Evolutionary conservation across 2,329 filamentous ascomycete genomes (phyloP), one percentile per base, ranked within the genome.

Genomic region (Pestalotiopsis sp.): DNA sequence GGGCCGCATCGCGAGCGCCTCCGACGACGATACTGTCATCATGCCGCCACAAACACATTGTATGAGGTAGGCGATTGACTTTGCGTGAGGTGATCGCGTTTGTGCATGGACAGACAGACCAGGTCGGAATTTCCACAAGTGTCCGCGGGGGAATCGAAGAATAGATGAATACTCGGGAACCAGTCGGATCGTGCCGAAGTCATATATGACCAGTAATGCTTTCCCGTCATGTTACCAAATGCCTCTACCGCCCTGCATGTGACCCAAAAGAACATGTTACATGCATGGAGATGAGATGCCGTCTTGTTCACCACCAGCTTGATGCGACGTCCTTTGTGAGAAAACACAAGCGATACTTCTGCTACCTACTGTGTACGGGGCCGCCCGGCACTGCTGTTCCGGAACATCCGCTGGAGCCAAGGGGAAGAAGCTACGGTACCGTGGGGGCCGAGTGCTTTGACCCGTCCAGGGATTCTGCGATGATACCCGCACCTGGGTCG

Each of bases 141-240:
- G 13, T 59, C 25, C 57, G 14, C 27, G 23, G 57, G 23, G 25
- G 4, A 27, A n/a, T 27, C 13, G 25, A 36, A 27, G 20, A 27
- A 27, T 59, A 27, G 14, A 59, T 23, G 23, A 23, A 13, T 27
- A 4, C 57, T 23, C 17, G 57, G 57, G 57, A 62, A 41, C 59
- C 59, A 62, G 27, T 62, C 59, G 59, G 59, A 41, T 62, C 59
- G n/a, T 14, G 23, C 61, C 61, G 61, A 64, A 25, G 25, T 52
- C 14, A 64, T 49, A 64, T 64, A 64, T 64, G 61, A 64, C 38
- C 25, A 23, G 61, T 64, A 11, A 64, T 38, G 11, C 6, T 49
- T 27, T 38, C 31, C 25, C n/a, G 31, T 20, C 17, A 36, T 39
- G 31, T 62, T 36, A 20, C 59, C 59, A n/a, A 14, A 39, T 7